A percentile compares a stretch with the other conserved stretches of the same genome.
Evolutionary conservation across 2,329 filamentous ascomycete genomes (phyloP).

Genomic region (Scolecobasidium constrictum): DNA sequence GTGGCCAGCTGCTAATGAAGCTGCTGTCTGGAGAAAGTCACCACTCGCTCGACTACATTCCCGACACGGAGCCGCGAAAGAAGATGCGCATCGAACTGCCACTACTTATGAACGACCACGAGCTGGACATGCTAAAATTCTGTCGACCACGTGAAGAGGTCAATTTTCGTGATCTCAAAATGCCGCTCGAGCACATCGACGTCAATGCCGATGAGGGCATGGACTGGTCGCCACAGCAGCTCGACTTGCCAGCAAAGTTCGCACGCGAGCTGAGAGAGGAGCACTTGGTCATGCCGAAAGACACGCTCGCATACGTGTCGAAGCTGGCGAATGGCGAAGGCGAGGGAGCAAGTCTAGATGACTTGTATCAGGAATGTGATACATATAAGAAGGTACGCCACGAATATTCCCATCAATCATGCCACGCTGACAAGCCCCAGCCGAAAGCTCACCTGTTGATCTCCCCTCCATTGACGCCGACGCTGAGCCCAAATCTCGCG

Average conservation of each 20-base stretch:
- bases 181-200: conserved; percentile 24
- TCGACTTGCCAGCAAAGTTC: conserved; percentile 18
- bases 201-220: conserved; percentile 33
- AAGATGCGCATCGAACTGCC: conserved; percentile 37
- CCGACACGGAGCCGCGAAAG: not conserved
- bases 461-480: conserved; percentile 38
- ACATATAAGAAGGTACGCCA: conserved; percentile 18
- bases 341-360: conserved; percentile 15
- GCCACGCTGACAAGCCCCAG: too few species aligned
- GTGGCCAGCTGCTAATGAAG: not conserved
- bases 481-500: conserved; percentile 25
- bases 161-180: conserved; percentile 19
- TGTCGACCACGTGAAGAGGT: conserved; percentile 15
- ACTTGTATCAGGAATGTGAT: conserved; percentile 13
- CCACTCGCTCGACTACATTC: not conserved
- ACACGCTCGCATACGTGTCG: conserved; percentile 26
- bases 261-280: conserved; percentile 19
- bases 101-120: conserved; percentile 33
- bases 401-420: too few species aligned
- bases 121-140: conserved; percentile 33
- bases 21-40: not conserved
- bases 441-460: too few species aligned
- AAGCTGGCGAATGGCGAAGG: conserved; percentile 19
- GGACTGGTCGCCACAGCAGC: conserved; percentile 27
- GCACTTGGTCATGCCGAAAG: conserved; percentile 26